Percentiles rank a stretch among this genome's conserved stretches.
Evolutionary conservation across 1,139 yeast genomes (phyloP).

Genomic region (Zygoascus meyerae): DNA sequence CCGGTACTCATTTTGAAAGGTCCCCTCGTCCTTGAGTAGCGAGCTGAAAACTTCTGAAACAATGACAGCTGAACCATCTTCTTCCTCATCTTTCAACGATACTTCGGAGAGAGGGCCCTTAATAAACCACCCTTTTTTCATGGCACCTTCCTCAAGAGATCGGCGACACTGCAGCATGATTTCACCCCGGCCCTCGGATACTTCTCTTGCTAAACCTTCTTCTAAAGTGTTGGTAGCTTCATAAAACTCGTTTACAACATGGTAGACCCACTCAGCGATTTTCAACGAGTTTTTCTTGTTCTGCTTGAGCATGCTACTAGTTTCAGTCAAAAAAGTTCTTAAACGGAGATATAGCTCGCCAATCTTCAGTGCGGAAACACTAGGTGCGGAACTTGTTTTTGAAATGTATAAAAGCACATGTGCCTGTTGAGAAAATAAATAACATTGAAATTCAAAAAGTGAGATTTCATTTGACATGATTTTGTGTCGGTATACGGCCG

Average conservation of each 20-base stretch:
- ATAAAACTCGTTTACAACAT: slow-evolving; percentile 31
- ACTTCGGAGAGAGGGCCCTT: slow-evolving; percentile 42
- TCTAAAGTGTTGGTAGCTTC: slow-evolving; percentile 24
- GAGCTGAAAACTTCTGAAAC: slow-evolving; percentile 21
- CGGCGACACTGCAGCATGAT: slow-evolving; percentile 33
- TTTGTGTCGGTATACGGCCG: slow-evolving; percentile 28
- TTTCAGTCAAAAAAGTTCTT: slow-evolving; percentile 40
- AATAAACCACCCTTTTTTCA: slow-evolving; percentile 34
- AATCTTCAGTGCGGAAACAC: slow-evolving; percentile 34
- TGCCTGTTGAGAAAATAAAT: slow-evolving; percentile 40
- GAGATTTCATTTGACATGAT: slow-evolving; percentile 37
- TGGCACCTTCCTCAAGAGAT: slow-evolving; percentile 34
- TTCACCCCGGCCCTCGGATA: slow-evolving; percentile 37
- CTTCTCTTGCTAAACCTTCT: slow-evolving; percentile 29
- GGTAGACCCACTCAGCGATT: slow-evolving; percentile 34
- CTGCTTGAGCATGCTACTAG: slow-evolving; percentile 29
- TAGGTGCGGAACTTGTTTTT: slow-evolving; percentile 33
- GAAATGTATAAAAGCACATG: slow-evolving; percentile 32
- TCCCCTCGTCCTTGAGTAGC: slow-evolving; percentile 27
- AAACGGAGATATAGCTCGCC: slow-evolving; percentile 32
- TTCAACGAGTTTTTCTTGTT: slow-evolving; percentile 23
- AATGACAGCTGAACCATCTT: slow-evolving; percentile 18
- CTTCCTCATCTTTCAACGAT: slow-evolving; percentile 23
- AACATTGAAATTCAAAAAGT: slow-evolving; percentile 39
- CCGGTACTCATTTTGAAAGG: slow-evolving; percentile 35